Evolutionary conservation across 495 filamentous ascomycete genomes (phyloP).

Genomic region (Niebla homalea): DNA sequence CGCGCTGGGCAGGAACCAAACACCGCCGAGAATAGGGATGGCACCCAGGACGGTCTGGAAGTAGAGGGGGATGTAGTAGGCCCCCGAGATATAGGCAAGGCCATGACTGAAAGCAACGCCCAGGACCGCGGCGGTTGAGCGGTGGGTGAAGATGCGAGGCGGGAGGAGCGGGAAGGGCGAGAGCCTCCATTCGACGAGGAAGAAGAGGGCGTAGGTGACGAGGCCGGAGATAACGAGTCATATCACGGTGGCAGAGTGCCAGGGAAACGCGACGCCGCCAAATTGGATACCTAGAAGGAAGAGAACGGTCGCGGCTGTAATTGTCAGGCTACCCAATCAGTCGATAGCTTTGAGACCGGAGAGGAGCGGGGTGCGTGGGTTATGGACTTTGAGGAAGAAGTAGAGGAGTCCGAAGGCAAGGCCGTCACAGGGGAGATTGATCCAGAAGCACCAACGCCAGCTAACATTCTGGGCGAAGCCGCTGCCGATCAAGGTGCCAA

Average conservation of each 20-base stretch:
- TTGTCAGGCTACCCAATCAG: conserved; percentile 54
- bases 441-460: conserved; percentile 52
- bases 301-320: conserved; percentile 65
- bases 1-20: conserved; percentile 39
- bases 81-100: conserved; percentile 41
- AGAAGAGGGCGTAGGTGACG: conserved; percentile 44
- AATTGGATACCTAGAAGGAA: conserved; percentile 67
- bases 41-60: conserved; percentile 39
- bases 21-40: conserved; percentile 37
- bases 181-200: conserved; percentile 52
- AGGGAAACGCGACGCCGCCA: conserved; percentile 59
- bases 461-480: conserved; percentile 38
- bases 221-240: conserved; percentile 67
- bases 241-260: conserved; percentile 59
- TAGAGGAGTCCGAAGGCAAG: conserved; percentile 19
- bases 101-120: conserved; percentile 50
- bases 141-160: too few relatives aligned
- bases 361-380: conserved; percentile 56
- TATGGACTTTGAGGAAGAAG: conserved; percentile 44
- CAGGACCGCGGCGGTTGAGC: neutral
- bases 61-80: conserved; percentile 46
- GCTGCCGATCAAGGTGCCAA: conserved; percentile 57
- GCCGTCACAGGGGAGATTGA: conserved; percentile 54
- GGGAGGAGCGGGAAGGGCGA: too few relatives aligned
- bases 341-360: conserved; percentile 63